Evolutionary conservation across 345 rosid species (phyloP), one percentile per base, ranked within the genome.

Genomic region (Eucalyptus sideroxylon): DNA sequence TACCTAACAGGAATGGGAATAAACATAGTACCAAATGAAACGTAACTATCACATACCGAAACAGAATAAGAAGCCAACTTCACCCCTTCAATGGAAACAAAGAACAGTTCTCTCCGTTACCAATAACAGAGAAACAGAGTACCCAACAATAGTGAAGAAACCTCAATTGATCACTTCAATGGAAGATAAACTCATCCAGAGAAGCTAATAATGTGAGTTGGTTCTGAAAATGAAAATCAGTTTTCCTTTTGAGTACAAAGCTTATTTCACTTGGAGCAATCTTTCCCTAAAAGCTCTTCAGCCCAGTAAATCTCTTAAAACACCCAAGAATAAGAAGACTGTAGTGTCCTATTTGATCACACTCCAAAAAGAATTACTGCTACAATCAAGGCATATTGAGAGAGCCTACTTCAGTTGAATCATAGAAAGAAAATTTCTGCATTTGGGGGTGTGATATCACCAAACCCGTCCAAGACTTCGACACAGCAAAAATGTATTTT

Each of bases 351-450:
- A 80, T 88, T 83, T 77, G 72, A 69, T 34, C 37, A 34, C 45
- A 31, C 50, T 82, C 92, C 87, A 44, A 88, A 30, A 65, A 82
- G 67, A 88, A 69, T 55, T 44, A 65, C 31, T 26, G 8, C 23
- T 31, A 86, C 69, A 82, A 34, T 87, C 34, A 47, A 40, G 45
- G 23, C 24, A 86, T 40, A 27, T 40, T 67, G 8, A 72, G 83
- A 72, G 45, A 72, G 45, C 83, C 94, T 94, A 92, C 90, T 90
- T 62, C 69, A 77, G 87, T 91, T 86, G 55, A 44, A 51, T 59
- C 87, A 40, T 80, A 89, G 91, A 65, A 40, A 65, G 87, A 88
- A 55, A 24, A 88, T 88, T 87, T 87, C 27, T 21, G 83, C 83
- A 37, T 72, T 60, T 11, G 12, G 34, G 89, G 49, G 89, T 87